Conservation (phyloP, 306 rosid species). For the Sechiopsis laciniata region DNA sequence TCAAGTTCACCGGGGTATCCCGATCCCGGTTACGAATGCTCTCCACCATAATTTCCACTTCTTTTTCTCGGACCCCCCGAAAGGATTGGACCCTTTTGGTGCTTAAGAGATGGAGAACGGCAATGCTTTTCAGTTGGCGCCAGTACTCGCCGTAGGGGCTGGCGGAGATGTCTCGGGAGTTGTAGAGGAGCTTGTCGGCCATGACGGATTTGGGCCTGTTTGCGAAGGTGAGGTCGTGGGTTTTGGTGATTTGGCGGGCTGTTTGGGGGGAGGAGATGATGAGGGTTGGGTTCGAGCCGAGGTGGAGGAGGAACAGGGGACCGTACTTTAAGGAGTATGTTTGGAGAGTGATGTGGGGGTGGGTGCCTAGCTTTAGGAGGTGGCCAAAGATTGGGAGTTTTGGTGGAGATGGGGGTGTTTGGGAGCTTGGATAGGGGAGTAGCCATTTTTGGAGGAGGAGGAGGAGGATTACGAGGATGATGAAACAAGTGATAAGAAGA, state of each 20-base stretch:
- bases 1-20: conserved; percentile 26
- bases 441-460: conserved; percentile 22
- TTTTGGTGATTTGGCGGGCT: conserved; percentile 35
- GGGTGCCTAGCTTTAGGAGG: conserved; percentile 27
- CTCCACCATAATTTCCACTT: conserved; percentile 10
- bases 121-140: conserved; percentile 30
- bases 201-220: conserved; percentile 21
- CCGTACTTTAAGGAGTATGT: conserved; percentile 22
- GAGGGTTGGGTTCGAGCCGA: conserved; percentile 25
- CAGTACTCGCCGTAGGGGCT: conserved; percentile 40
- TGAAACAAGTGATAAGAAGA: conserved; percentile 28
- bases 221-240: conserved; percentile 30
- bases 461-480: not conserved
- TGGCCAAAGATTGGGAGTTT: conserved; percentile 31
- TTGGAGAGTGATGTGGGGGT: conserved; percentile 24
- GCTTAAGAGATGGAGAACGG: conserved; percentile 31
- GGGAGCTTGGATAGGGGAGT: not conserved
- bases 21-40: conserved; percentile 16
- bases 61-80: conserved; percentile 28
- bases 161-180: conserved; percentile 9
- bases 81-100: conserved; percentile 33
- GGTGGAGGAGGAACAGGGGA: conserved; percentile 29
- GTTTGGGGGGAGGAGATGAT: conserved; percentile 24
- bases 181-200: not conserved
- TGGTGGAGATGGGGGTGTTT: conserved; percentile 29